Conservation (phyloP, 164 flowering plant genomes). For the Aristolochia fimbriata region DNA sequence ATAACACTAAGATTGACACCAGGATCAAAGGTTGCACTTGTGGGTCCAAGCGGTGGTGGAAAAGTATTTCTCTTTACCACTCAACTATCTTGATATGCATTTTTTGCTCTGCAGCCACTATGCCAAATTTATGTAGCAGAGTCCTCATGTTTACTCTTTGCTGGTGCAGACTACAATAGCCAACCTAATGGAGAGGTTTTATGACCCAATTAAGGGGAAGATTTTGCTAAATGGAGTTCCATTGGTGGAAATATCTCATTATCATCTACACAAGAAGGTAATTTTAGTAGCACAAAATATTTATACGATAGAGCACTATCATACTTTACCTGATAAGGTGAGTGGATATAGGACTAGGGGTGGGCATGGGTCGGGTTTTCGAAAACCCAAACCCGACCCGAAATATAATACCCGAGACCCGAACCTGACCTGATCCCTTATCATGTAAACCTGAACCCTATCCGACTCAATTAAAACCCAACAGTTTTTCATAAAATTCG, state of each 20-base stretch:
- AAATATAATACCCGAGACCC: too few species aligned
- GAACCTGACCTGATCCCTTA: too few species aligned
- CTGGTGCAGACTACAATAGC: slow-evolving; percentile 88
- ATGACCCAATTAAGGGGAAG: slow-evolving; percentile 81
- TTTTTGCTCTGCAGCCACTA: neutral
- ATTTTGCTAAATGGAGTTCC: slow-evolving; percentile 77
- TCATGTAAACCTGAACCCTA: too few species aligned
- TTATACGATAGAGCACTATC: neutral
- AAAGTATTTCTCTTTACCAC: slow-evolving; percentile 37
- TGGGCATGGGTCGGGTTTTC: too few species aligned
- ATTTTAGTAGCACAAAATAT: slow-evolving; percentile 2
- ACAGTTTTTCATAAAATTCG: too few species aligned
- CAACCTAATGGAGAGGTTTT: slow-evolving; percentile 88
- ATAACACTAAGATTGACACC: slow-evolving; percentile 62
- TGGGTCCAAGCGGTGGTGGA: slow-evolving; percentile 99
- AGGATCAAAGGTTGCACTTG: slow-evolving; percentile 95
- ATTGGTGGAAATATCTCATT: slow-evolving; percentile 74
- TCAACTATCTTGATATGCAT: neutral
- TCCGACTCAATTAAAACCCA: too few species aligned
- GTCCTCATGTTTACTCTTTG: slow-evolving; percentile 5
- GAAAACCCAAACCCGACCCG: too few species aligned
- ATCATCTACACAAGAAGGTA: slow-evolving; percentile 88
- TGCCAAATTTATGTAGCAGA: neutral
- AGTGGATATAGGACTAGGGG: too few species aligned
- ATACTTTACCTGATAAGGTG: too few species aligned